Conservation (phyloP, 768 basidiomycete genomes). For the Kondoa malvinella region DNA sequence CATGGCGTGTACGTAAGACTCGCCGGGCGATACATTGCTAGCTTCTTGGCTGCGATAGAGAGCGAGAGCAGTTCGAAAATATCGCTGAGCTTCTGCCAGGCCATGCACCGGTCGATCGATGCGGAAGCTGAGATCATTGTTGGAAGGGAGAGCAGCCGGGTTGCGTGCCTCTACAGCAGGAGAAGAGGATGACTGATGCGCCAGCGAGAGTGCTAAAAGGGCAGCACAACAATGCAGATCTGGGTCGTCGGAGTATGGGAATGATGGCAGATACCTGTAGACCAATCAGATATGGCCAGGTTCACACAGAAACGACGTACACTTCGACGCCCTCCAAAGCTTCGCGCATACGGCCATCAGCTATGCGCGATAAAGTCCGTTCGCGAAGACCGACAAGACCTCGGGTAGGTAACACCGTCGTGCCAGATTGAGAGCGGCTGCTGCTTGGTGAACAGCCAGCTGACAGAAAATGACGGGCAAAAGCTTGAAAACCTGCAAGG, state of each 20-base stretch:
- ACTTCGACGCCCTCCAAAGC: slow-evolving; percentile 18
- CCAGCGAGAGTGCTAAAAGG: slow-evolving; percentile 12
- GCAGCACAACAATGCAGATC: slow-evolving; percentile 12
- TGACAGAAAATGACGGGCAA: not conserved
- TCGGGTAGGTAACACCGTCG: not conserved
- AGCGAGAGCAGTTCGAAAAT: slow-evolving; percentile 2
- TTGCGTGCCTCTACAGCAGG: no score
- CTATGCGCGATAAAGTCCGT: no score
- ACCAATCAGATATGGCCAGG: not conserved
- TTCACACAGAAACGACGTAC: slow-evolving; percentile 7
- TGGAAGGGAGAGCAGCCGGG: no score
- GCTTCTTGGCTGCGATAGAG: not conserved
- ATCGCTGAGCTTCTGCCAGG: not conserved
- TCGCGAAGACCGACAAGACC: no score
- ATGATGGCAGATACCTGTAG: slow-evolving; percentile 9
- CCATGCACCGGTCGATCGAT: not conserved
- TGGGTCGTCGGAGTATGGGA: slow-evolving; percentile 14
- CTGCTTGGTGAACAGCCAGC: not conserved
- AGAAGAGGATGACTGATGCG: not conserved
- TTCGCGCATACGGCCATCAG: not conserved
- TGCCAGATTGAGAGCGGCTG: not conserved
- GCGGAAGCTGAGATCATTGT: no score
- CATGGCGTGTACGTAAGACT: not conserved
- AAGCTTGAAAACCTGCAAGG: slow-evolving; percentile 8
- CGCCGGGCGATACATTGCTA: not conserved